Evolutionary conservation across 805 yeast genomes (phyloP).

Genomic region (Kluyveromyces starmeri): DNA sequence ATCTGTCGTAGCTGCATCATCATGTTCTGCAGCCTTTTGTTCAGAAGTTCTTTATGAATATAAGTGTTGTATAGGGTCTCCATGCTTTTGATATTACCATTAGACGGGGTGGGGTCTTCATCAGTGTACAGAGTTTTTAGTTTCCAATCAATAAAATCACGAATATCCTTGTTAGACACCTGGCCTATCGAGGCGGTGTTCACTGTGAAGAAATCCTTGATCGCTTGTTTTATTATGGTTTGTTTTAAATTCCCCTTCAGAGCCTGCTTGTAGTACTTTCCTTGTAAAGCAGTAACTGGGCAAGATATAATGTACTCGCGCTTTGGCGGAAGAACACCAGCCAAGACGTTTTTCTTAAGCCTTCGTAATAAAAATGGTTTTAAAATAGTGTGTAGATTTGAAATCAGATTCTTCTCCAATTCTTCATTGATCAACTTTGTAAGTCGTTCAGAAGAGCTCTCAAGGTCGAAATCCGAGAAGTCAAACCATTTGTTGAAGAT

Average conservation of each 20-base stretch:
- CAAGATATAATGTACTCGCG: constrained; percentile 80
- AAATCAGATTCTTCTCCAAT: constrained; percentile 52
- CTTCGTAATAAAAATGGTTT: constrained; percentile 84
- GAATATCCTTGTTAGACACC: constrained; percentile 30
- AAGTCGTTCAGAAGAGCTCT: constrained; percentile 21
- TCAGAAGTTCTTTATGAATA: constrained; percentile 35
- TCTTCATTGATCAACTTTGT: constrained; percentile 45
- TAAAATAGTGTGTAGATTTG: constrained; percentile 75
- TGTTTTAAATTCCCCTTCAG: constrained; percentile 37
- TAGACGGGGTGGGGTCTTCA: constrained; percentile 5
- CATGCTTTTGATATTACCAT: constrained; percentile 15
- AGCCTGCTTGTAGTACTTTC: constrained; percentile 47
- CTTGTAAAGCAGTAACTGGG: constrained; percentile 55
- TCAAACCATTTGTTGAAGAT: constrained; percentile 94
- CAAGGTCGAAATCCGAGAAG: constrained; percentile 44
- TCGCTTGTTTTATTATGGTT: constrained; percentile 37
- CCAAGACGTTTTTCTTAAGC: constrained; percentile 63
- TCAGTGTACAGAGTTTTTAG: constrained; percentile 13
- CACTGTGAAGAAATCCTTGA: constrained; percentile 42
- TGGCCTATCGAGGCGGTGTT: constrained; percentile 29
- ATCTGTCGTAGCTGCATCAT: constrained; percentile 80
- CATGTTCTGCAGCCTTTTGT: constrained; percentile 52
- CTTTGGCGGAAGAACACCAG: constrained; percentile 68
- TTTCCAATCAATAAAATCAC: constrained; percentile 35
- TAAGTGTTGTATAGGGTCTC: constrained; percentile 24